Evolutionary conservation across 78 protist species (phyloP), one percentile per base, ranked within the genome.

Genomic region (Dictyostelium citrinum): DNA sequence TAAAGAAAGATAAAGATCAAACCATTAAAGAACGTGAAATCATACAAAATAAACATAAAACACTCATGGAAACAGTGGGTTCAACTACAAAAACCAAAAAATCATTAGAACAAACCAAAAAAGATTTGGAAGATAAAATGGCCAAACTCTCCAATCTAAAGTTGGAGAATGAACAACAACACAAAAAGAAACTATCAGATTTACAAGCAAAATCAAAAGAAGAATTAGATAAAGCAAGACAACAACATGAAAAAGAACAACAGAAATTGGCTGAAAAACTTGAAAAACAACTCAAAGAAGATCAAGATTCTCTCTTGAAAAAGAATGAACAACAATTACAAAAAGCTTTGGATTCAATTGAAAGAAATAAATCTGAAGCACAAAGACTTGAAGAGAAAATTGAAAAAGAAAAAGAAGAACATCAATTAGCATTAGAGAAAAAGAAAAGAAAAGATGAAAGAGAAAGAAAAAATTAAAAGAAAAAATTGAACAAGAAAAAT

Each of bases 361-460:
- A 14, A 35, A 85, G 64, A 43, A 24, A 55, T 16, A 78, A 88
- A 33, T 45, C 67, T 20, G 85, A 88, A 29, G 46, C 33, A 0
- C 71, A 67, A 16, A 37, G 93, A 64, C 16, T 64, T 16, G 77
- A 35, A 24, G 67, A 82, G 22, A 64, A 64, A 35, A 82, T 58
- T 24, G 41, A 35, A 31, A 39, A 58, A 14, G 88, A 82, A 58
- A 82, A 64, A 67, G 88, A 82, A 41, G 60, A 58, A n/a, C 41
- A 24, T 1, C 29, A 17, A 24, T 24, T 82, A 27, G 60, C 14
- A 22, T 64, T 82, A n/a, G 88, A 82, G 29, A 82, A 39, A 64
- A 82, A 64, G 67, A 82, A 82, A 82, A 82, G 88, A 82, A 80
- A 58, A 80, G 84, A 80, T 7, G 84, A 80, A 49, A 80, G 84